Conservation (phyloP, 2,329 filamentous ascomycete species). For the Cordyceps pruinosa region DNA sequence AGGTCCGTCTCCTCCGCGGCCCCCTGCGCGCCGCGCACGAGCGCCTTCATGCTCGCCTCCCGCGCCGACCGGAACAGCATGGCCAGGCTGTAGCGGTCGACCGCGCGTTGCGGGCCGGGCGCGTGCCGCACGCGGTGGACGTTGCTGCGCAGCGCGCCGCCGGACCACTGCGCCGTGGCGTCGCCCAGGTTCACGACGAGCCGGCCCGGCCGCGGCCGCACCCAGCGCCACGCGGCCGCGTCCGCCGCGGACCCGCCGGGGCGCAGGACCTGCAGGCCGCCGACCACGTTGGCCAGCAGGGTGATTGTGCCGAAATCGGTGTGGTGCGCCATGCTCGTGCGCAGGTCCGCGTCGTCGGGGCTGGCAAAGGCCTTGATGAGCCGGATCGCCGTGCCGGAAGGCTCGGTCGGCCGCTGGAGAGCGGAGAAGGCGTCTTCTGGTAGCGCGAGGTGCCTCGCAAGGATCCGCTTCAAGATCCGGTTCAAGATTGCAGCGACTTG, state of each 20-base stretch:
- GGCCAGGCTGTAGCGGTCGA: background rate
- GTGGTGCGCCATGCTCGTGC: slow-evolving; percentile 24
- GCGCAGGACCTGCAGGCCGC: slow-evolving; percentile 29
- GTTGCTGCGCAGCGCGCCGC: slow-evolving; percentile 21
- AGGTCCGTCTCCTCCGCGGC: background rate
- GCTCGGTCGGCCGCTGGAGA: background rate
- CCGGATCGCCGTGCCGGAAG: background rate
- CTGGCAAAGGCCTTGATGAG: slow-evolving; percentile 18
- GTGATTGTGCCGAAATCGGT: slow-evolving; percentile 32
- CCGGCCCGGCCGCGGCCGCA: slow-evolving; percentile 18
- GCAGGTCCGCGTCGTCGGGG: slow-evolving; percentile 13
- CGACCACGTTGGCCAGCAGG: slow-evolving; percentile 28
- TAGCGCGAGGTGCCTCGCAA: background rate
- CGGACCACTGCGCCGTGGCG: slow-evolving; percentile 19
- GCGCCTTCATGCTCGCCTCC: background rate
- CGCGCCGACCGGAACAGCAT: background rate
- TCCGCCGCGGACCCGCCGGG: slow-evolving; percentile 15
- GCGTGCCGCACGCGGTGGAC: slow-evolving; percentile 19
- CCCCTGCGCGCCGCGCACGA: background rate
- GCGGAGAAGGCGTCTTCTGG: background rate
- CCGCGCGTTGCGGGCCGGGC: background rate
- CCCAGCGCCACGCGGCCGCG: slow-evolving; percentile 18
- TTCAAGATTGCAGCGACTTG: background rate
- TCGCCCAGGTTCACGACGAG: slow-evolving; percentile 19
- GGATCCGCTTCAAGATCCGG: background rate